Base-by-base conservation (phyloP, 2,329 filamentous ascomycete species). In the Penicillium palitans region DNA sequence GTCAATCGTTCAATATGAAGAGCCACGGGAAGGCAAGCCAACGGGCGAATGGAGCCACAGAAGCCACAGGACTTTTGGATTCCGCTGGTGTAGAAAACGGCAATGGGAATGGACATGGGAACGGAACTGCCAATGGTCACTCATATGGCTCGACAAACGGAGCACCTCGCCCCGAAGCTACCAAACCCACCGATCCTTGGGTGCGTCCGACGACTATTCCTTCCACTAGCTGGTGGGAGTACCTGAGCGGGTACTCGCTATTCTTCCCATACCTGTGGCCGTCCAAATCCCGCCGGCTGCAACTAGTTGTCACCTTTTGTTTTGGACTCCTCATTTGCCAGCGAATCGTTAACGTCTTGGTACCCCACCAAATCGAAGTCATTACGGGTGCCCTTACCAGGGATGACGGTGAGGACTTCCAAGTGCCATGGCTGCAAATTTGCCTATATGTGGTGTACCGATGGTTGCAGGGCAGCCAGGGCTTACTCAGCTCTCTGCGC, bases 241-340 rank as follows among this genome's bases (percentile, higher is more conserved):
- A 99, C 74, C 80, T 97, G 60, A 87, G 89, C 63, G 92, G 93
- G 46, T 99, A 98, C 75, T 90, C 89, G 13, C 81, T 97, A 52
- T 96, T 99, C 77, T 96, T 98, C 73, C 93, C 93, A 0, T 99
- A 98, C 72, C 85, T 98, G 58, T 99, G 95, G 95, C 95, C 95
- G 0, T 89, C 87, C 68, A 93, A 93, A 70, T 87, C 91, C 51
- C 78, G 82, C 39, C 83, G 81, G 63, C 81, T 99, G 55, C 89
- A 97, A 78, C 64, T 91, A 25, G 83, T 93, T 55, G 91, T 97
- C 21, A 73, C 96, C 21, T 68, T 92, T 48, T 98, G 95, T 76
- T 93, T 98, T 70, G 52, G 86, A 37, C 83, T 99, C 48, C 86
- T 98, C 55, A 75, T 95, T 46, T 69, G 89, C 12, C 93, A 97